A percentile compares a stretch with the other conserved stretches of the same genome.
Evolutionary conservation across 441 rosid genomes (phyloP).

Genomic region (Populus hybrid): DNA sequence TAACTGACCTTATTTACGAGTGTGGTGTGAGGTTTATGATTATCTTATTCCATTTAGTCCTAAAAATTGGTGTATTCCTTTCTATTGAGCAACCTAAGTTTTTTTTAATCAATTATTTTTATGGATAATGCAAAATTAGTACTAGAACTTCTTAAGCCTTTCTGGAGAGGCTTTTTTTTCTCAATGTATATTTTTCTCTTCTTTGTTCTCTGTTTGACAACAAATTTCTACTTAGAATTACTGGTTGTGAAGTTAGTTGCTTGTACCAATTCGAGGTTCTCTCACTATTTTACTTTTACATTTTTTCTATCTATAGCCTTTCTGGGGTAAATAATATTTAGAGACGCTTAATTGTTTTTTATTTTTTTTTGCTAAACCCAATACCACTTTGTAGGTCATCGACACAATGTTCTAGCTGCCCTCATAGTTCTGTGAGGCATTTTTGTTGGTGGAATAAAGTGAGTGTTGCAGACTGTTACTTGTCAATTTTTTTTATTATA

Average conservation of each 20-base stretch:
- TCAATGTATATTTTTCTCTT: not conserved
- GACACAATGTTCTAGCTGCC: constrained; percentile 57
- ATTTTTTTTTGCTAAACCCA: not conserved
- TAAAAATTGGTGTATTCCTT: not conserved
- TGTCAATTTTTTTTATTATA: constrained; percentile 1
- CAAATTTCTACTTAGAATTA: not conserved
- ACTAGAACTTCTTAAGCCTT: not conserved
- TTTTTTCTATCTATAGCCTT: not conserved
- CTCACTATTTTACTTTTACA: not conserved
- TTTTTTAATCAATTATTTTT: not conserved
- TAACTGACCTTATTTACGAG: not conserved
- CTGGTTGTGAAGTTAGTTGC: constrained; percentile 5
- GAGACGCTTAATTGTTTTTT: not conserved
- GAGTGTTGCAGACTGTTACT: constrained; percentile 23
- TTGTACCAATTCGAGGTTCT: not conserved
- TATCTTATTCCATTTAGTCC: no score
- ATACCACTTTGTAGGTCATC: constrained; percentile 45
- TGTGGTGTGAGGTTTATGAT: not conserved
- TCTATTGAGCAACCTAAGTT: not conserved
- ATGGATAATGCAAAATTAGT: no score
- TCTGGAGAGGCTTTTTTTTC: not conserved
- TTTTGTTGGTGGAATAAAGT: constrained; percentile 99
- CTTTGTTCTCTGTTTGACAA: not conserved
- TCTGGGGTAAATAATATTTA: not conserved
- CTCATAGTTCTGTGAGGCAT: constrained; percentile 82